A percentile compares a stretch with the other conserved stretches of the same genome.
Conservation (phyloP, 163 green algal species). For the Chloromonas sp. region DNA sequence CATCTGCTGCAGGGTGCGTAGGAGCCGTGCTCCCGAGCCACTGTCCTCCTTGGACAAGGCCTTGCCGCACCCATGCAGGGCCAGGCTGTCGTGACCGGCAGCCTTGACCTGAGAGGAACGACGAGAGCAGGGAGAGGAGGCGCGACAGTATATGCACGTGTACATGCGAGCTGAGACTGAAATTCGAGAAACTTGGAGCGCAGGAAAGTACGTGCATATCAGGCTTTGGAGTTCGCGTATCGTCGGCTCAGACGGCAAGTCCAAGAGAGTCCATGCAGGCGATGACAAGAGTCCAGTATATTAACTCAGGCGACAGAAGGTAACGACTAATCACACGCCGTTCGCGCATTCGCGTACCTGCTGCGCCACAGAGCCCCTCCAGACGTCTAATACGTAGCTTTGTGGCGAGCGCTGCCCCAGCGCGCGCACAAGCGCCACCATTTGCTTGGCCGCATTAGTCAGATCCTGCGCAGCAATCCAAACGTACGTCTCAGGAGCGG, state of each 20-base stretch:
- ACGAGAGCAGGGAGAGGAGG: background rate
- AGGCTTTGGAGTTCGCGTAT: too few species aligned
- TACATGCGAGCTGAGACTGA: too few species aligned
- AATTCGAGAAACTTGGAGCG: too few species aligned
- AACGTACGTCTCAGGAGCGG: background rate
- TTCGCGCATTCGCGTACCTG: background rate
- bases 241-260: too few species aligned
- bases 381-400: constrained; percentile 50
- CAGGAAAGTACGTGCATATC: too few species aligned
- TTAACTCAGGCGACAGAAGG: too few species aligned
- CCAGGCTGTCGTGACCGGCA: constrained; percentile 33
- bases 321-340: too few species aligned
- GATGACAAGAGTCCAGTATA: too few species aligned
- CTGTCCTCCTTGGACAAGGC: constrained; percentile 39
- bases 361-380: constrained; percentile 38
- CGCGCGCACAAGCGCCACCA: constrained; percentile 37
- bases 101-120: constrained; percentile 36
- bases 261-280: too few species aligned
- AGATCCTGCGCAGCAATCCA: constrained; percentile 33
- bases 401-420: constrained; percentile 15
- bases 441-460: constrained; percentile 25
- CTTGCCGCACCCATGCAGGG: constrained; percentile 44
- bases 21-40: constrained; percentile 33
- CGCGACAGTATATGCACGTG: too few species aligned
- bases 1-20: constrained; percentile 50